phyloP scores from a whole-genome alignment of 331 rosid genomes.

The Malus hybrid region DNA sequence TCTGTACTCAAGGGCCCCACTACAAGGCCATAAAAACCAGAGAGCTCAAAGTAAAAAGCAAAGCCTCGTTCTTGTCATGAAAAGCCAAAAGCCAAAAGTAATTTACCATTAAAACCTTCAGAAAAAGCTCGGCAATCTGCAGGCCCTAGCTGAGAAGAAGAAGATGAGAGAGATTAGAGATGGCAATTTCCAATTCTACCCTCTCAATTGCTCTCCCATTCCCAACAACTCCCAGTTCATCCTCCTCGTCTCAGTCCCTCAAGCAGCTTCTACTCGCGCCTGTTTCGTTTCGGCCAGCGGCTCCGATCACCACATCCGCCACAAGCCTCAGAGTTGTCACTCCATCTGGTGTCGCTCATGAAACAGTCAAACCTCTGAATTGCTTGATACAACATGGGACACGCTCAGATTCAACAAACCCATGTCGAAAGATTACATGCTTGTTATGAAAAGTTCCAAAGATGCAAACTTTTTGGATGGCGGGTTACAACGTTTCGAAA shows the following conservation, averaged over 20 bases:
- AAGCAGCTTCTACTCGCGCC: not conserved
- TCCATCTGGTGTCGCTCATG: not conserved
- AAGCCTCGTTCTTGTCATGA: not conserved
- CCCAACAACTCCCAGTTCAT: too few relatives aligned
- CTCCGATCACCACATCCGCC: not conserved
- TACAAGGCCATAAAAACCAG: slow-evolving; percentile 31
- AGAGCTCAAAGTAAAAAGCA: not conserved
- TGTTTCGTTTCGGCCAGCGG: not conserved
- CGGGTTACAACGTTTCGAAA: slow-evolving; percentile 6
- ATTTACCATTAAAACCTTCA: not conserved
- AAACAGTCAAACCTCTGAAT: not conserved
- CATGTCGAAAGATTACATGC: slow-evolving; percentile 1
- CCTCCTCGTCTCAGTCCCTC: too few relatives aligned
- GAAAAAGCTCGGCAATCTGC: too few relatives aligned
- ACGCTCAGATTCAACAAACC: not conserved
- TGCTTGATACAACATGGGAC: slow-evolving; percentile 1
- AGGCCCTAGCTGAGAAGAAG: too few relatives aligned
- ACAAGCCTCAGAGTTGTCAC: not conserved
- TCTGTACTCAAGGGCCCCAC: not conserved
- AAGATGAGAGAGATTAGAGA: too few relatives aligned
- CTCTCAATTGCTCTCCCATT: too few relatives aligned
- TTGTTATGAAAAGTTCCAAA: not conserved
- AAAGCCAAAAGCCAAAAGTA: not conserved
- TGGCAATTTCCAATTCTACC: too few relatives aligned
- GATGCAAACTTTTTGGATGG: not conserved